Evolutionary conservation across 441 rosid species (phyloP).

Genomic region (Erodium moschatum): DNA sequence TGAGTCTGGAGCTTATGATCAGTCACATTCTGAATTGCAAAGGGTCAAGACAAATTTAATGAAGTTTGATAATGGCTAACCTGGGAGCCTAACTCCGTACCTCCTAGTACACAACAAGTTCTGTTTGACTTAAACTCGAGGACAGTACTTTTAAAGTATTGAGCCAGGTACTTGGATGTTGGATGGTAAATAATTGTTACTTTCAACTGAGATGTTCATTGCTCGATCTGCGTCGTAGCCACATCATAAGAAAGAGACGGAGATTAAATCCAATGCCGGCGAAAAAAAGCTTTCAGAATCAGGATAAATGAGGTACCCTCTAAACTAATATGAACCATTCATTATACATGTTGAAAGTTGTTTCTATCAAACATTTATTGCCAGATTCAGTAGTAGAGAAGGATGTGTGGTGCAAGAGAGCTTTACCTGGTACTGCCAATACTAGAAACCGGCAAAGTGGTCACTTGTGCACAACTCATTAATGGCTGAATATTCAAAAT

Average conservation of each 20-base stretch:
- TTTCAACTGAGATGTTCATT: neutral
- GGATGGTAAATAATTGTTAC: neutral
- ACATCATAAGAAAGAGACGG: neutral
- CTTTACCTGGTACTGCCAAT: constrained; percentile 11
- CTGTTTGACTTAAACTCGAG: neutral
- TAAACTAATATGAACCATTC: constrained; percentile 14
- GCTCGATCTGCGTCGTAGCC: neutral
- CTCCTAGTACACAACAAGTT: constrained; percentile 1
- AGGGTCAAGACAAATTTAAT: neutral
- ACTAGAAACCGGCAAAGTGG: constrained; percentile 1
- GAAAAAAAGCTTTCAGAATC: neutral
- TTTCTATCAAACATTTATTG: constrained; percentile 23
- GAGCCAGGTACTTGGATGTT: neutral
- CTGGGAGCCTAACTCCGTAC: neutral
- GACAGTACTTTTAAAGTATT: neutral
- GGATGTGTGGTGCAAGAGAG: constrained; percentile 17
- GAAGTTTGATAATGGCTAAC: neutral
- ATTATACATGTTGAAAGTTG: constrained; percentile 18
- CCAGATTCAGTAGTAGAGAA: constrained; percentile 19
- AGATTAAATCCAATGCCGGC: neutral
- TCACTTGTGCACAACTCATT: constrained; percentile 19
- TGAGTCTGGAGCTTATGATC: neutral
- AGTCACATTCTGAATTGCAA: neutral
- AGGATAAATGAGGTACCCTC: constrained; percentile 1
- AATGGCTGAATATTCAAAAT: neutral